These are phyloP conservation scores for Conticribra weissflogii DNA, from an alignment of 108 stramenopile species.

Conservation along the genomic window DNA sequence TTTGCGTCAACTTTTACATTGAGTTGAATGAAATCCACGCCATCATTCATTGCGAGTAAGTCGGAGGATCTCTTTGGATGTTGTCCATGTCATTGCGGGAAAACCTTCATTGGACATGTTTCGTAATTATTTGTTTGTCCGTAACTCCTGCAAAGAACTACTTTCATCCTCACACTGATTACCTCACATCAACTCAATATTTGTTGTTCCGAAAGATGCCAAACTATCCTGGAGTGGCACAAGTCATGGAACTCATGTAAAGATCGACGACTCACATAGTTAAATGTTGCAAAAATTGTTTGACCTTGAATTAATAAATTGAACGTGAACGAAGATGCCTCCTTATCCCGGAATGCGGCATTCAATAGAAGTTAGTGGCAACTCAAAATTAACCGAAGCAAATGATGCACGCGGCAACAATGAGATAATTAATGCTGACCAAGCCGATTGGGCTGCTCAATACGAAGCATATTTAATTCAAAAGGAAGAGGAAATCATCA, in stretches of 20 bases:
- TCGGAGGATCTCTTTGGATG: no score
- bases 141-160: no score
- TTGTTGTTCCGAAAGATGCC: no score
- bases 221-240: slow-evolving; percentile 71
- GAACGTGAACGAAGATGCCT: slow-evolving; percentile 37
- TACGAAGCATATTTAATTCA: slow-evolving; percentile 56
- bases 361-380: slow-evolving; percentile 44
- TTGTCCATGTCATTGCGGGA: no score
- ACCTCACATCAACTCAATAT: not conserved
- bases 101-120: no score
- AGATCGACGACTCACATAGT: no score
- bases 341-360: slow-evolving; percentile 54
- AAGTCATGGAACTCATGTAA: slow-evolving; percentile 72
- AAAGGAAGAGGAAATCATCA: slow-evolving; percentile 43
- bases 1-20: no score
- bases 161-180: not conserved
- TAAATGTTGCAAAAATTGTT: not conserved
- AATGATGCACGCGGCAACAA: not conserved
- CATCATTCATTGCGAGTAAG: no score
- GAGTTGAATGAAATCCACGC: no score
- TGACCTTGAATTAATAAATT: no score
- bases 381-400: slow-evolving; percentile 4
- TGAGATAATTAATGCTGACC: not conserved
- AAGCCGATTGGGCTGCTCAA: slow-evolving; percentile 56
- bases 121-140: no score